Conservation (phyloP, 257 asterid genomes). For the Solanum pimpinellifolium region DNA sequence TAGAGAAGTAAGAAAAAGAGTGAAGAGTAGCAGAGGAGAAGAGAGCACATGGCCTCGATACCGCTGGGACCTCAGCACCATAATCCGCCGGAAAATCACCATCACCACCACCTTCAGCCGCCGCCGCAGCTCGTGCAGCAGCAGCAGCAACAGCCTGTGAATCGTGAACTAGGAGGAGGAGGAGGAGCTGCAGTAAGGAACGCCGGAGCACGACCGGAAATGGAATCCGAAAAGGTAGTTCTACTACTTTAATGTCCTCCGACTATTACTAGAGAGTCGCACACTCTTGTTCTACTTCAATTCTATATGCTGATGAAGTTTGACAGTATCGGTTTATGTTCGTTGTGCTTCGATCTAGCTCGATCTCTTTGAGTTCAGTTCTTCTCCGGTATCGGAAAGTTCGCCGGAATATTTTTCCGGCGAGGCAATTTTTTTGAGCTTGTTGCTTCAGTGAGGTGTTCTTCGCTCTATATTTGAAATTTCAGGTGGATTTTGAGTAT, state of each 20-base stretch:
- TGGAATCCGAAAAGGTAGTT: slow-evolving; percentile 59
- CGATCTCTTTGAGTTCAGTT: slow-evolving; percentile 18
- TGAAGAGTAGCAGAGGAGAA: background rate
- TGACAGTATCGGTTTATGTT: background rate
- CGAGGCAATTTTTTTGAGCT: slow-evolving; percentile 8
- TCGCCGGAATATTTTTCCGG: slow-evolving; percentile 11
- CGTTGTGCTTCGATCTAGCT: slow-evolving; percentile 27
- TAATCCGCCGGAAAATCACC: slow-evolving; percentile 39
- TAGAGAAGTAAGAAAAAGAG: background rate
- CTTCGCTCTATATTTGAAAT: background rate
- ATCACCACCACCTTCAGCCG: slow-evolving; percentile 1
- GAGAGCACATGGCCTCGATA: slow-evolving; percentile 70
- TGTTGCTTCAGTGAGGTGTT: background rate
- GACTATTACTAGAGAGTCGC: background rate
- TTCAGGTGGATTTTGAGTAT: background rate
- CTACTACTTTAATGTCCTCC: background rate
- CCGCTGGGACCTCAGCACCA: slow-evolving; percentile 67
- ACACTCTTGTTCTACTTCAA: background rate
- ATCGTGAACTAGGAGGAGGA: slow-evolving; percentile 30
- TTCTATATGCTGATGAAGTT: background rate
- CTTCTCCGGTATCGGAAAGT: slow-evolving; percentile 2
- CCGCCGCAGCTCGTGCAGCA: background rate
- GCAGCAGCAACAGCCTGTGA: background rate
- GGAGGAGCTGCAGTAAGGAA: slow-evolving; percentile 38
- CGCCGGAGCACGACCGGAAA: slow-evolving; percentile 24